Evolutionary conservation across 1,284 basidiomycete genomes (phyloP), one percentile per base, ranked within the genome.

Genomic region (Porogramme epimiltina): DNA sequence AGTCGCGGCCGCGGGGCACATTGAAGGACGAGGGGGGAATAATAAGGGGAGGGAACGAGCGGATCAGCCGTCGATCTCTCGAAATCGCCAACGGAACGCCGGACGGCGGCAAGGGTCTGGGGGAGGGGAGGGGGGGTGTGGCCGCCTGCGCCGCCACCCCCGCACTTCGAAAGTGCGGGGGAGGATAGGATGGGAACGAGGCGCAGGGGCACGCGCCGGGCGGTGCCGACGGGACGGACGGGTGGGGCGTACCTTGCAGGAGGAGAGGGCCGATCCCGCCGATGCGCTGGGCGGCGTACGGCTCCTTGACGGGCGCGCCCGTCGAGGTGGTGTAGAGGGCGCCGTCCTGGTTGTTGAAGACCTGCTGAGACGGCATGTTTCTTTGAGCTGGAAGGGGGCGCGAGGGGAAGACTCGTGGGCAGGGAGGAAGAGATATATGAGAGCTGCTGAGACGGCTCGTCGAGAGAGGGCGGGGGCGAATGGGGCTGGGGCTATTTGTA

Each of bases 261-360:
- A 97, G 80, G 24, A 97, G 84, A 25, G 93, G 91, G 0, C 95
- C 95, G 47, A 81, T 73, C 43, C 70, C 59, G 43, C 93, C 91
- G 24, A 89, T 77, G 42, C 91, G 84, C 73, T 94, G 88, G 52
- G 84, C 79, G 49, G 82, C 84, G 68, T 94, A 91, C 3, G 91
- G 90, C 68, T 87, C 79, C 61, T 68, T 76, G 58, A 82, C 87
- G 43, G 79, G 85, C 4, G 85, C 87, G 63, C 93, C 93, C 62
- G 85, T 92, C 51, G 89, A 91, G 49, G 90, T 89, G 61, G 91
- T 94, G 80, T 94, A 95, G 55, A 80, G 63, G 20, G 83, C 80
- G 56, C 75, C 75, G 71, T 87, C 82, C 58, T 77, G 80, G 43
- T 66, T 66, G 31, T 75, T 70, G 65, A 78, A 72, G 37, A 87